Evolutionary conservation across 495 filamentous ascomycete species (phyloP), one percentile per base, ranked within the genome.

Genomic region (Hypoxylon fragiforme): DNA sequence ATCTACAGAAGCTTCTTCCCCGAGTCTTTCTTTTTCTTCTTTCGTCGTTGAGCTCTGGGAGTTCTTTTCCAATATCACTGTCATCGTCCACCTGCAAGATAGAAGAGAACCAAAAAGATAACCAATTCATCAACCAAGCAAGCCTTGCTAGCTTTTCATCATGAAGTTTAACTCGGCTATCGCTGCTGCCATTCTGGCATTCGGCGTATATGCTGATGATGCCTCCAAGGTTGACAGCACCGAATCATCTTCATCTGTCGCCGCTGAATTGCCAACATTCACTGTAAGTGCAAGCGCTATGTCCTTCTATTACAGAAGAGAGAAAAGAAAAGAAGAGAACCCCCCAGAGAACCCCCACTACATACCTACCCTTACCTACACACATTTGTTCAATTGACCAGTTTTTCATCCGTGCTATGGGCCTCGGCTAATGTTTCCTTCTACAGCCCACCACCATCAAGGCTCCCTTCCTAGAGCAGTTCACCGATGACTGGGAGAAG

Each of bases 381-480:
- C n/a, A n/a, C n/a, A n/a, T n/a, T 11, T 24, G 38, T 15, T 11
- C 24, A 40, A 39, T 38, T 44, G 40, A 40, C 42, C 1, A 21
- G 45, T 41, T 31, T 44, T 51, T 52, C 47, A 19, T 14, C 26
- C 12, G 37, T 14, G 9, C 15, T 5, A 6, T 8, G 26, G 35
- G 24, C 7, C 41, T 15, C 51, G 67, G 54, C 71, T 75, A 46
- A 76, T 36, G 26, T 16, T 45, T 24, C 34, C n/a, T n/a, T 20
- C 43, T 30, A 43, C 50, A 97, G 92, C 92, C 95, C 42, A 86
- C 89, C 43, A 79, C 78, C 47, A 74, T 97, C 66, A 89, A 97
- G 73, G 95, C 88, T 54, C 89, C 91, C 32, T 97, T 99, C 85
- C 75, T 97, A 50, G 95, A 99, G 77, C 95, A 99, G 73, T 99